A percentile compares a stretch with the other conserved stretches of the same genome.
Evolutionary conservation across 805 yeast species (phyloP).

Genomic region (Yarrowia yakushimensis): DNA sequence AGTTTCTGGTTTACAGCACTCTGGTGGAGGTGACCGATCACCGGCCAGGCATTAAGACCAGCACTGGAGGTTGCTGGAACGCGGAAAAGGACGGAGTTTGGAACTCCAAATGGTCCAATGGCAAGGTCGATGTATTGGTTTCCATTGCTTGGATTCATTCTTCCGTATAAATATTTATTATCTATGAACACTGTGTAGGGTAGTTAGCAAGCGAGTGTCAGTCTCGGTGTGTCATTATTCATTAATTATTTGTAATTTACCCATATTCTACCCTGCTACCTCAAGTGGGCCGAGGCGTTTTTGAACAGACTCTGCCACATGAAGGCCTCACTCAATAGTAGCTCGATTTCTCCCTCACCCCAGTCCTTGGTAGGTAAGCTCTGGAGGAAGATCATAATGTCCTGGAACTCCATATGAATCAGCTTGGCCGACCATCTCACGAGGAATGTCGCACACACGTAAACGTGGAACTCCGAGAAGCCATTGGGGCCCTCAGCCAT

Average conservation of each 20-base stretch:
- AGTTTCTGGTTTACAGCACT: constrained; percentile 30
- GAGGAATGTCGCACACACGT: constrained; percentile 95
- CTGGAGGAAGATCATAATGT: constrained; percentile 84
- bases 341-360: constrained; percentile 86
- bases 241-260: constrained; percentile 6
- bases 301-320: constrained; percentile 94
- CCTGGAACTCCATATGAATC: constrained; percentile 88
- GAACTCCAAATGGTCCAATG: constrained; percentile 30
- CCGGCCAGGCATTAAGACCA: constrained; percentile 31
- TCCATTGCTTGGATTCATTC: constrained; percentile 32
- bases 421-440: constrained; percentile 80
- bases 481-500: constrained; percentile 56
- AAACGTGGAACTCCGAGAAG: constrained; percentile 88
- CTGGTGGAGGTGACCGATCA: constrained; percentile 27
- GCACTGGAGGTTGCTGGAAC: constrained; percentile 31
- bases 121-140: constrained; percentile 29
- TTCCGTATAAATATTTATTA: constrained; percentile 5
- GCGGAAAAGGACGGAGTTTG: constrained; percentile 33
- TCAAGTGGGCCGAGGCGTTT: constrained; percentile 83
- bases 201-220: too few species aligned
- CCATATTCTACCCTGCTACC: constrained; percentile 31
- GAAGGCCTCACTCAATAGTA: constrained; percentile 90
- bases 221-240: background rate
- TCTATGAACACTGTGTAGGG: background rate
- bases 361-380: constrained; percentile 82